These are phyloP conservation scores for Mycena sp. DNA, from an alignment of 1,284 basidiomycete species.

Conservation along the genomic window DNA sequence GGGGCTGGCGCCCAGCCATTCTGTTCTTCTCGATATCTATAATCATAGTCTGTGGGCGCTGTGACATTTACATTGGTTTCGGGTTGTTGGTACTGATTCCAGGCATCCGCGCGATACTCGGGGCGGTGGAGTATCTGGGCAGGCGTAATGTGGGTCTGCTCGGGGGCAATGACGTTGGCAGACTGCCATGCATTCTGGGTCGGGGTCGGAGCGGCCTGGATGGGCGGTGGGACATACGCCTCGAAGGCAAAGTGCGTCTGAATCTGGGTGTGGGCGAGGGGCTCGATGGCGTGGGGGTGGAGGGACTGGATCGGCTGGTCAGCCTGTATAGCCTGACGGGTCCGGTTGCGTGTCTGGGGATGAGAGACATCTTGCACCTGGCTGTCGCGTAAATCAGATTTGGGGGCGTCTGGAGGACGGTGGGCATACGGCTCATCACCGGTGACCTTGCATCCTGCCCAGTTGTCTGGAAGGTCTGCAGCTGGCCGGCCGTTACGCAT, in stretches of 20 bases:
- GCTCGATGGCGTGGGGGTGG: conserved; percentile 46
- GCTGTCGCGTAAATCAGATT: neutral
- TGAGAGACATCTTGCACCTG: conserved; percentile 10
- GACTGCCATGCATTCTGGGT: conserved; percentile 73
- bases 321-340: conserved; percentile 2
- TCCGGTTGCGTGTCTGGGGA: neutral
- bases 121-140: conserved; percentile 58
- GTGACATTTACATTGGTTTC: conserved; percentile 26
- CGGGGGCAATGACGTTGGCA: conserved; percentile 65
- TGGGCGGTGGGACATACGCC: conserved; percentile 33
- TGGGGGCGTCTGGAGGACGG: conserved; percentile 22
- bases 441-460: conserved; percentile 80
- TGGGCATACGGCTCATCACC: conserved; percentile 72
- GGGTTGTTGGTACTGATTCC: conserved; percentile 45
- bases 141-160: conserved; percentile 57
- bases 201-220: conserved; percentile 47
- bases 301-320: conserved; percentile 23
- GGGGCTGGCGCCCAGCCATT: conserved; percentile 56
- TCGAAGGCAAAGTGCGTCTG: conserved; percentile 46
- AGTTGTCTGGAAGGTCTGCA: conserved; percentile 79
- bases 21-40: conserved; percentile 52
- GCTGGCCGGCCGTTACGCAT: conserved; percentile 69
- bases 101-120: conserved; percentile 57
- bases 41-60: conserved; percentile 27
- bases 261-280: conserved; percentile 50